Evolutionary conservation across 1,139 yeast genomes (phyloP), one percentile per base, ranked within the genome.

Genomic region (Debaryomyces nepalensis): DNA sequence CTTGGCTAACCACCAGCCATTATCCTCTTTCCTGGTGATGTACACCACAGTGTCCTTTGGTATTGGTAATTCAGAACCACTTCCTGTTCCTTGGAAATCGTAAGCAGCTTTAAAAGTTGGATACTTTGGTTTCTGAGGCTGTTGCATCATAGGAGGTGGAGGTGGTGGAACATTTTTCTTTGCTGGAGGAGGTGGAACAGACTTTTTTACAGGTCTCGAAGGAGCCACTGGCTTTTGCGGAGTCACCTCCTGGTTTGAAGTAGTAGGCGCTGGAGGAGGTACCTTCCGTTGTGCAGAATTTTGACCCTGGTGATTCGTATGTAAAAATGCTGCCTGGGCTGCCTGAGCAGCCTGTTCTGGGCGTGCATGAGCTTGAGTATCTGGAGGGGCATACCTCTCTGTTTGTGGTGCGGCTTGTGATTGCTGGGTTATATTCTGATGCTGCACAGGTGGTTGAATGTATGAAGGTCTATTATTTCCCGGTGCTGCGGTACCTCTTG

Each of bases 1-100:
- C 61, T 86, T 87, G 4, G 90, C 97, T 47, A 93, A 72, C 51
- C 96, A 91, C 98, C 98, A 91, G 3, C 97, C 98, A 55, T 88
- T 88, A 26, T 81, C 78, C 49, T 83, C 87, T 49, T 83, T 78
- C n/a, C 41, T 16, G 5, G 84, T 72, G 35, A 91, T 81, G 47
- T 83, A 81, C 31, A 91, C 82, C 35, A 88, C 68, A 37, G 87
- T 87, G 48, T 87, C 96, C 54, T 84, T 85, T 12, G 74, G 66
- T 39, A 93, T 74, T 6, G 97, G 89, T 8, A 41, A 29, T 47
- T 91, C 73, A 3, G 95, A 84, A 0, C 89, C 82, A 4, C 90
- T 79, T 5, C 93, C 95, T 2, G 90, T 78, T 10, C 97, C 97
- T 24, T 83, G 85, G 63, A 87, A 95, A 53, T 90, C 97, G 59